Percentiles rank a stretch among this genome's conserved stretches.
These are phyloP conservation scores for Suillus fuscotomentosus DNA, from an alignment of 768 basidiomycete genomes.

Conservation along the genomic window DNA sequence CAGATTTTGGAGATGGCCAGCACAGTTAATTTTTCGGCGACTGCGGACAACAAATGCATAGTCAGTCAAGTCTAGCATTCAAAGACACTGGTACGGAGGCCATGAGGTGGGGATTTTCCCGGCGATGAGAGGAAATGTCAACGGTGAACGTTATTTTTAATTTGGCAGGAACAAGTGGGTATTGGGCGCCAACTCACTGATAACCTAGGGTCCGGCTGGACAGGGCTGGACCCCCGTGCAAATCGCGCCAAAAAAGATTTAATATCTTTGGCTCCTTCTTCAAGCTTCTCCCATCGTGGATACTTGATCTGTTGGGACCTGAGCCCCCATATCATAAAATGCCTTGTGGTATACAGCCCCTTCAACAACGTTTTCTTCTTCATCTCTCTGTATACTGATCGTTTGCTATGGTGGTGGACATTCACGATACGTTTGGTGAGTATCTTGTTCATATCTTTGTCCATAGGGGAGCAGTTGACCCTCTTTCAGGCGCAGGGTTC, in stretches of 20 bases:
- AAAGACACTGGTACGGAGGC: neutral
- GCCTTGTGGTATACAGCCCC: neutral
- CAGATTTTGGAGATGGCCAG: neutral
- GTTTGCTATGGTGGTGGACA: slow-evolving; percentile 1
- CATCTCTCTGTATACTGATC: neutral
- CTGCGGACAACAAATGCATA: neutral
- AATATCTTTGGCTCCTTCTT: neutral
- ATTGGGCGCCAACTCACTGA: neutral
- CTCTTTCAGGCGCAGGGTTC: slow-evolving; percentile 16
- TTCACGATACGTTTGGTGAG: slow-evolving; percentile 10
- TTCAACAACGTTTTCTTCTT: neutral
- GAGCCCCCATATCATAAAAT: neutral
- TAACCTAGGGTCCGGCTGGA: neutral
- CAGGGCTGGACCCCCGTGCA: neutral
- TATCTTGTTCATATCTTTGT: neutral
- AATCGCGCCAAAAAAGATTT: neutral
- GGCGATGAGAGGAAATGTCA: neutral
- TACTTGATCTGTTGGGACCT: slow-evolving; percentile 1
- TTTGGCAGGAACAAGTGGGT: neutral
- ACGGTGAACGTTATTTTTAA: neutral
- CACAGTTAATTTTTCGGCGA: neutral
- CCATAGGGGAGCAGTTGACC: neutral
- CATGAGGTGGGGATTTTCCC: neutral
- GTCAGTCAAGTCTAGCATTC: neutral
- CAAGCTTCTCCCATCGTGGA: neutral